phyloP scores from a whole-genome alignment of 257 asterid genomes.

The Striga asiatica region DNA sequence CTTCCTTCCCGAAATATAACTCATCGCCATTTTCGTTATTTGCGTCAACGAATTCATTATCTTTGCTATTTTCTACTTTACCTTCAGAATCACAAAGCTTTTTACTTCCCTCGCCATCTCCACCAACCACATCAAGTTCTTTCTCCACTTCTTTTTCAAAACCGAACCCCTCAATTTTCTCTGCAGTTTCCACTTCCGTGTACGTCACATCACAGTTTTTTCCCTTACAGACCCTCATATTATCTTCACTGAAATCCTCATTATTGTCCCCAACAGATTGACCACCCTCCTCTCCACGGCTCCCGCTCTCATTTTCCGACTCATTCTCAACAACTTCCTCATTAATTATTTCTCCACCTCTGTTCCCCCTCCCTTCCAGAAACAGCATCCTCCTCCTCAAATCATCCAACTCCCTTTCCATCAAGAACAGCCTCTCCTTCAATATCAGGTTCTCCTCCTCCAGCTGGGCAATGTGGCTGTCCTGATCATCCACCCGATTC shows the following conservation, averaged over 20 bases:
- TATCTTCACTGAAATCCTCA: constrained; percentile 33
- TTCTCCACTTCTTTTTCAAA: constrained; percentile 8
- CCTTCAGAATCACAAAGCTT: background rate
- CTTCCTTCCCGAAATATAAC: background rate
- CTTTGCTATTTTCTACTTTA: constrained; percentile 7
- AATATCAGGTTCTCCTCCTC: constrained; percentile 70
- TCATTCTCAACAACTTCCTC: constrained; percentile 60
- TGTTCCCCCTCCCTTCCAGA: constrained; percentile 40
- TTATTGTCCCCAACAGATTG: constrained; percentile 42
- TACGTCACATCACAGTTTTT: no score
- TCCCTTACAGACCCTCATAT: constrained; percentile 15
- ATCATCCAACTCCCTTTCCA: constrained; percentile 66
- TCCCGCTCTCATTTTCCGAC: constrained; percentile 54
- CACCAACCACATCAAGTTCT: background rate
- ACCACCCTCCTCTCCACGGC: constrained; percentile 39
- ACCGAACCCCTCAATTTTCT: constrained; percentile 2
- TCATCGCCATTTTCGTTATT: background rate
- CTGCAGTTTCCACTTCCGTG: no score
- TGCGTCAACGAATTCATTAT: background rate
- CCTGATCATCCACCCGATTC: constrained; percentile 78
- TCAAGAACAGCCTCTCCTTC: constrained; percentile 72
- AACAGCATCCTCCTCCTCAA: constrained; percentile 58
- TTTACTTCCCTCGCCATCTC: background rate
- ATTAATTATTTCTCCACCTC: constrained; percentile 30
- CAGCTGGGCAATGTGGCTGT: constrained; percentile 59